Conservation (phyloP, 2,329 filamentous ascomycete species). For the Aspergillus costaricaensis region DNA sequence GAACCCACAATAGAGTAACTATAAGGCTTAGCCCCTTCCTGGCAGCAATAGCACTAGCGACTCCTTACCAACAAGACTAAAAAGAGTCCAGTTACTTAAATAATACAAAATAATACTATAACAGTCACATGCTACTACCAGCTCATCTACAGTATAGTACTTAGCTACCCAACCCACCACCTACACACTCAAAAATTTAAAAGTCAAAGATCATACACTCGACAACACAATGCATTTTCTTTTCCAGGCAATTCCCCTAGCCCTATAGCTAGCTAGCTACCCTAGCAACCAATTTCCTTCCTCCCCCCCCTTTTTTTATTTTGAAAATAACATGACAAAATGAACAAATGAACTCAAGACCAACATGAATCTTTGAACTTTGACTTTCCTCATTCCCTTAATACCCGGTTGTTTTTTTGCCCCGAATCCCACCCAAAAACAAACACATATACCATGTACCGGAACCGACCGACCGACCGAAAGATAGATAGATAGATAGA, state of each 20-base stretch:
- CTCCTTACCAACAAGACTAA: no score
- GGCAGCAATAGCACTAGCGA: no score
- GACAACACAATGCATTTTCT: neutral
- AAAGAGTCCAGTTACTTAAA: no score
- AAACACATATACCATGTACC: neutral
- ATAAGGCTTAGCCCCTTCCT: no score
- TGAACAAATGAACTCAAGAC: neutral
- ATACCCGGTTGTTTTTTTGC: neutral
- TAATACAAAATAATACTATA: no score
- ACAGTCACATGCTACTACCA: no score
- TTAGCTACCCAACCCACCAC: no score
- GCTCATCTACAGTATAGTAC: no score
- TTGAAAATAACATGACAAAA: neutral
- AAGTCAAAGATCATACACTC: slow-evolving; percentile 6
- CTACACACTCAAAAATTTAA: no score
- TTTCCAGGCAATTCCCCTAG: neutral
- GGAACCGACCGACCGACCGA: neutral
- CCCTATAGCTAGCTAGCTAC: neutral
- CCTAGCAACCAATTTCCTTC: neutral
- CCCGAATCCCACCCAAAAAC: neutral
- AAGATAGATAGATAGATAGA: neutral
- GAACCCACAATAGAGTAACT: no score
- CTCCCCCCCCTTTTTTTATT: neutral
- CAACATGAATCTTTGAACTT: no score
- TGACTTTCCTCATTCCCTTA: neutral